phyloP scores from a whole-genome alignment of 2,329 filamentous ascomycete genomes.

The Alternaria panax region DNA sequence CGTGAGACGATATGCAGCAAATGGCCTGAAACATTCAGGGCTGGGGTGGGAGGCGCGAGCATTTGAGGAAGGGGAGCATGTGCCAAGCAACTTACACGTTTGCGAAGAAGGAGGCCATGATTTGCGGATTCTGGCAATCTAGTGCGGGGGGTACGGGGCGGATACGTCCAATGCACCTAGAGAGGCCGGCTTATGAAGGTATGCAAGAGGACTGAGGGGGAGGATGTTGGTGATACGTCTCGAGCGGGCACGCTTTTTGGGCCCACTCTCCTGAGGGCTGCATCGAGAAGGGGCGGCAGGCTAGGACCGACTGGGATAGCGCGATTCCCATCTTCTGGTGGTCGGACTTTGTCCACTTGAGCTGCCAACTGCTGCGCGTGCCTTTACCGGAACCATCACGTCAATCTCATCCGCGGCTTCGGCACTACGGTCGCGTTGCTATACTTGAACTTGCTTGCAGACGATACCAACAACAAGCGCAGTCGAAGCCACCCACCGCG shows the following conservation, averaged over 20 bases:
- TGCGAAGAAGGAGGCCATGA: conserved; percentile 53
- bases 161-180: conserved; percentile 19
- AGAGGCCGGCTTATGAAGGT: conserved; percentile 28
- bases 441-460: background rate
- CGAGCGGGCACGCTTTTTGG: conserved; percentile 37
- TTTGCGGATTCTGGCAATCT: conserved; percentile 19
- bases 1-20: conserved; percentile 35
- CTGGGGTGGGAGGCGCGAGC: conserved; percentile 30
- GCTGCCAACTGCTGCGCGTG: conserved; percentile 6
- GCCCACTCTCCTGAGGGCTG: conserved; percentile 28
- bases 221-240: conserved; percentile 44
- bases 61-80: conserved; percentile 39
- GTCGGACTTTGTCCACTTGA: conserved; percentile 33
- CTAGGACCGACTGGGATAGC: conserved; percentile 31
- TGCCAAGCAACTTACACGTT: conserved; percentile 53
- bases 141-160: conserved; percentile 14
- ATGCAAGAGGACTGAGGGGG: conserved; percentile 31
- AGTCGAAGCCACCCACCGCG: conserved; percentile 7
- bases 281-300: conserved; percentile 41
- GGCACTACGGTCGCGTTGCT: background rate
- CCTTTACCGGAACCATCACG: conserved; percentile 8
- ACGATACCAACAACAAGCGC: background rate
- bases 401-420: background rate
- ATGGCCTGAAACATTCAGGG: conserved; percentile 42
- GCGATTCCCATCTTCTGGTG: conserved; percentile 29